Evolutionary conservation across 208 protist genomes (phyloP).

Genomic region (Wallacemonas sp.): DNA sequence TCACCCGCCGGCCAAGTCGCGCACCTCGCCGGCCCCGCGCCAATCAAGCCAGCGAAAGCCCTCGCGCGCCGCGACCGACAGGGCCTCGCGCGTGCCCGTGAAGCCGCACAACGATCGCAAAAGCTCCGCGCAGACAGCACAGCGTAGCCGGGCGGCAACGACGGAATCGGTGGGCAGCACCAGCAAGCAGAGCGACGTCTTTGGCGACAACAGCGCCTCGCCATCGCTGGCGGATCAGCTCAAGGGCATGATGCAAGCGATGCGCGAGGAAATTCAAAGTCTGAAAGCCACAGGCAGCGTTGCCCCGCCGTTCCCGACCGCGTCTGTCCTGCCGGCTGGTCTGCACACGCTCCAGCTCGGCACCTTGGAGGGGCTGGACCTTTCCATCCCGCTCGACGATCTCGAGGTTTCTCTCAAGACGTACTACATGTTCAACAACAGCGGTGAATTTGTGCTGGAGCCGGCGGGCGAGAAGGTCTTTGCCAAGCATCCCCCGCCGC

Average conservation of each 20-base stretch:
- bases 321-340: conserved; percentile 32
- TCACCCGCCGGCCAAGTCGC: not conserved
- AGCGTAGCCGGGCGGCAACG: not conserved
- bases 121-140: not conserved
- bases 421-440: conserved; percentile 59
- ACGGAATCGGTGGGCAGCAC: not conserved
- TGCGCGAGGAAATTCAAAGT: conserved; percentile 33
- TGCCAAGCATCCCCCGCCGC: conserved; percentile 18
- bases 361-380: conserved; percentile 47
- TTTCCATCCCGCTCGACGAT: conserved; percentile 50
- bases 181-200: conserved; percentile 6
- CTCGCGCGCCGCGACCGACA: not conserved
- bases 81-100: not conserved
- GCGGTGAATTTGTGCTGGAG: conserved; percentile 51
- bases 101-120: not conserved
- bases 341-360: conserved; percentile 45
- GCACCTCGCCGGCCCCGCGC: not conserved
- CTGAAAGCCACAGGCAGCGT: conserved; percentile 7
- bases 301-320: conserved; percentile 36
- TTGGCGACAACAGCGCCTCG: not conserved
- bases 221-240: conserved; percentile 22
- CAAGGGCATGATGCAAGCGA: conserved; percentile 22
- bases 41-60: not conserved
- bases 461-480: conserved; percentile 38
- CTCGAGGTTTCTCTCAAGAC: conserved; percentile 44